A percentile compares a stretch with the other conserved stretches of the same genome.
Conservation (phyloP, 345 rosid species). For the Nasturtium officinale region DNA sequence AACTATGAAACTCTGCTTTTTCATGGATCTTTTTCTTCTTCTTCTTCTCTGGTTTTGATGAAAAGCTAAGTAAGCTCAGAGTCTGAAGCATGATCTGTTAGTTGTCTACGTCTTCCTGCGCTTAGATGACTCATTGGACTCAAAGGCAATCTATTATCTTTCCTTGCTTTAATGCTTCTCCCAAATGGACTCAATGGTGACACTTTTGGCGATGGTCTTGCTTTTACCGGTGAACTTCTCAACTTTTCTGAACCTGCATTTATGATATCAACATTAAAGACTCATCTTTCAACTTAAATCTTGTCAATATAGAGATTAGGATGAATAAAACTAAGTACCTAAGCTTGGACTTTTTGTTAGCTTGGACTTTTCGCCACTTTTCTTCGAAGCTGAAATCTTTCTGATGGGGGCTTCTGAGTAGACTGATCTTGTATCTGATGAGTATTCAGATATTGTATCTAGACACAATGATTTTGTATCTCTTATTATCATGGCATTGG, state of each 20-base stretch:
- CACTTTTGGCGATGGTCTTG: constrained; percentile 38
- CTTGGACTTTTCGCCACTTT: constrained; percentile 34
- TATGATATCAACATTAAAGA: not conserved
- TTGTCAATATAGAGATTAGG: not conserved
- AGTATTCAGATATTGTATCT: constrained; percentile 48
- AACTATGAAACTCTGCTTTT: not conserved
- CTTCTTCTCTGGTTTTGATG: constrained; percentile 14
- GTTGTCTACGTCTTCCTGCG: constrained; percentile 42
- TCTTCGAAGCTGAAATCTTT: constrained; percentile 40
- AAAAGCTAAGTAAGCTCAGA: constrained; percentile 41
- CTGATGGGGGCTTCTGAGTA: constrained; percentile 37
- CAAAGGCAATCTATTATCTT: constrained; percentile 35
- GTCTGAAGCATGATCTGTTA: constrained; percentile 44
- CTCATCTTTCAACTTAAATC: not conserved
- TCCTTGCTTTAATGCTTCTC: constrained; percentile 41
- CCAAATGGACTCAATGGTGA: constrained; percentile 45
- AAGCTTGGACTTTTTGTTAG: constrained; percentile 41
- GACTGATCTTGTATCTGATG: constrained; percentile 50
- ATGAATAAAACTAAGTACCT: constrained; percentile 15
- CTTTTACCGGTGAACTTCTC: constrained; percentile 33
- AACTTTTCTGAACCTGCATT: constrained; percentile 44
- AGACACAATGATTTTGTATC: constrained; percentile 48
- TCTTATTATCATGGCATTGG: constrained; percentile 24
- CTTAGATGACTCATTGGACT: constrained; percentile 44
- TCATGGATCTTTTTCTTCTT: not conserved